Evolutionary conservation across 306 rosid genomes (phyloP).

Genomic region (Vicia sativa): DNA sequence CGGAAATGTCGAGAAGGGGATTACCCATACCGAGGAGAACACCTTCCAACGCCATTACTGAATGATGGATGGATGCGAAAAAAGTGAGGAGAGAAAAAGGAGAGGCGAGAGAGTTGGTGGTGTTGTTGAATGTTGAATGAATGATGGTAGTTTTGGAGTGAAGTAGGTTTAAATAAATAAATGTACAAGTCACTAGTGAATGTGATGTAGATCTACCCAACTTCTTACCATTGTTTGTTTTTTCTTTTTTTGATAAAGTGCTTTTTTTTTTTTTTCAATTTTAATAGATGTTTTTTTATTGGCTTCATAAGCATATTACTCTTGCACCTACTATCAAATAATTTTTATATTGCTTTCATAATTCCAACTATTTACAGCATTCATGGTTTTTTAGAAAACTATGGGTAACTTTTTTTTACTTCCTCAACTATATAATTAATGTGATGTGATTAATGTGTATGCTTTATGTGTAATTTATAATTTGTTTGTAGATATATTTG

Average conservation of each 20-base stretch:
- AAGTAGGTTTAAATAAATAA: conserved; percentile 15
- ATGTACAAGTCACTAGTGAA: not conserved
- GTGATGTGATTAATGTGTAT: too few relatives aligned
- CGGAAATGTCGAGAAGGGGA: conserved; percentile 89
- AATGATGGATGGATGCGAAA: conserved; percentile 1
- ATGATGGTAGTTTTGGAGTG: not conserved
- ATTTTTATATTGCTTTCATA: not conserved
- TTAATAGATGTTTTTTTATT: not conserved
- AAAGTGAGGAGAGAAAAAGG: not conserved
- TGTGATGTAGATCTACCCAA: conserved; percentile 34
- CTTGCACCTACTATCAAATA: not conserved
- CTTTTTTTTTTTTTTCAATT: not conserved
- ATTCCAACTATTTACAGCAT: too few relatives aligned
- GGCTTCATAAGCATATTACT: not conserved
- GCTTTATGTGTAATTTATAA: too few relatives aligned
- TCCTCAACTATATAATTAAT: too few relatives aligned
- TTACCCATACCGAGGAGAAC: conserved; percentile 90
- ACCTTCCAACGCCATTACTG: conserved; percentile 66
- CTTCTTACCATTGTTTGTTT: not conserved
- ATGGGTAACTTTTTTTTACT: too few relatives aligned
- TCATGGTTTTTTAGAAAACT: too few relatives aligned
- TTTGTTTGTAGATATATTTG: too few relatives aligned
- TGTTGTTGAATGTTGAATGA: not conserved
- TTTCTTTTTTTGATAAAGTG: not conserved
- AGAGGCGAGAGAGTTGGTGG: not conserved